phyloP scores from a whole-genome alignment of 2,329 filamentous ascomycete species.

The Fusarium nelsonii region DNA sequence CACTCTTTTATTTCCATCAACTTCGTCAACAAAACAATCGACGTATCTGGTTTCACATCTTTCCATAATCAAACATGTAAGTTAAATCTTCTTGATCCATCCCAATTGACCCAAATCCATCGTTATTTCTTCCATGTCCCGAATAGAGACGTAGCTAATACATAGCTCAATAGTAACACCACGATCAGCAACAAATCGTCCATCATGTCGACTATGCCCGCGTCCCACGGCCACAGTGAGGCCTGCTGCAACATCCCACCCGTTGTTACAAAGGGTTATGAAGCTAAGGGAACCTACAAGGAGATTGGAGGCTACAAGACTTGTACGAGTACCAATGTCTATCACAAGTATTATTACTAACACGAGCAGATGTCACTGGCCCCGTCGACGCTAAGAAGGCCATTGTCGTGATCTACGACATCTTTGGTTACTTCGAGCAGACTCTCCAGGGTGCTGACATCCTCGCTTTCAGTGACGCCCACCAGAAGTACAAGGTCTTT shows the following conservation, averaged over 20 bases:
- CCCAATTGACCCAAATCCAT: not conserved
- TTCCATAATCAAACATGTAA: conserved; percentile 1
- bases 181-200: conserved; percentile 18
- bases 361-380: conserved; percentile 59
- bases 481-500: conserved; percentile 82
- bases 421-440: conserved; percentile 78
- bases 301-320: conserved; percentile 68
- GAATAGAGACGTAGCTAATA: conserved; percentile 14
- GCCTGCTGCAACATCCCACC: conserved; percentile 71
- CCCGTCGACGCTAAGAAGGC: conserved; percentile 66
- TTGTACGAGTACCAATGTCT: conserved; percentile 49
- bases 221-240: conserved; percentile 65
- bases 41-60: not conserved
- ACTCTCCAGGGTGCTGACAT: conserved; percentile 78
- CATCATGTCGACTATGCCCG: conserved; percentile 64
- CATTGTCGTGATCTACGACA: conserved; percentile 73
- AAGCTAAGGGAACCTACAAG: conserved; percentile 67
- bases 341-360: conserved; percentile 1
- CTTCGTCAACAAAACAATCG: not conserved
- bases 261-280: conserved; percentile 67
- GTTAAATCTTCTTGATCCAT: not conserved
- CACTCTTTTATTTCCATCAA: conserved; percentile 6
- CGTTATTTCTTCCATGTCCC: not conserved
- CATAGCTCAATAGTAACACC: conserved; percentile 21
- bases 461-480: conserved; percentile 66